Evolutionary conservation across 495 filamentous ascomycete genomes (phyloP).

Genomic region (Daldinia decipiens): DNA sequence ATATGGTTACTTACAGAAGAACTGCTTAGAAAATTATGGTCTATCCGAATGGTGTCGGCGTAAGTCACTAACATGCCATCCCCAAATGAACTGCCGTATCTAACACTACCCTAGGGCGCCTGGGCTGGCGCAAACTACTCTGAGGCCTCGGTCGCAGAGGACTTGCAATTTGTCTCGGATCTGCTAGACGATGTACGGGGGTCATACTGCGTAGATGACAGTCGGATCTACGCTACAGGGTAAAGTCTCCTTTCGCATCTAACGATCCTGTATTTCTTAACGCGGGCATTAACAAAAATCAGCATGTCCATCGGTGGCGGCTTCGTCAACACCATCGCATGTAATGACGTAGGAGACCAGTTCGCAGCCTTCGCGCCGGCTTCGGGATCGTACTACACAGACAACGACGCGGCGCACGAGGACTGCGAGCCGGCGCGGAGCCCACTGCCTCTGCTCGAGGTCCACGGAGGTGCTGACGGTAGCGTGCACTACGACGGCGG

Average conservation of each 20-base stretch:
- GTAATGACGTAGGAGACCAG: slow-evolving; percentile 52
- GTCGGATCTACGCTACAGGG: slow-evolving; percentile 62
- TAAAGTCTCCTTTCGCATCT: slow-evolving; percentile 7
- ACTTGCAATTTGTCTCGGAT: slow-evolving; percentile 59
- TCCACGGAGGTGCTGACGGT: slow-evolving; percentile 58
- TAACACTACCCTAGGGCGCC: slow-evolving; percentile 37
- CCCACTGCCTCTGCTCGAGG: slow-evolving; percentile 56
- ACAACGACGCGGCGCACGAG: slow-evolving; percentile 40
- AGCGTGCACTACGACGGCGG: slow-evolving; percentile 52
- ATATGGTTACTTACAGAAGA: not conserved
- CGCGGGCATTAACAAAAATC: not conserved
- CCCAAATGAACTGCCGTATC: not conserved
- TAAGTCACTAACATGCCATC: slow-evolving; percentile 10
- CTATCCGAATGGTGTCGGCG: slow-evolving; percentile 47
- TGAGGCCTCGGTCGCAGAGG: slow-evolving; percentile 51
- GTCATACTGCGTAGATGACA: slow-evolving; percentile 62
- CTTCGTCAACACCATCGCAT: slow-evolving; percentile 63
- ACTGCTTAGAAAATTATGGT: slow-evolving; percentile 48
- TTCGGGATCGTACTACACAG: slow-evolving; percentile 47
- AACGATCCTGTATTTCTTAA: not conserved
- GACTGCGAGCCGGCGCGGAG: slow-evolving; percentile 51
- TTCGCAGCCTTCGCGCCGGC: slow-evolving; percentile 62
- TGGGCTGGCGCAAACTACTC: slow-evolving; percentile 51
- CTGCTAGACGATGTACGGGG: slow-evolving; percentile 57
- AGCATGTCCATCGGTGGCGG: slow-evolving; percentile 67